Base-by-base conservation (phyloP, 2,329 filamentous ascomycete genomes). In the Nemania sp. region DNA sequence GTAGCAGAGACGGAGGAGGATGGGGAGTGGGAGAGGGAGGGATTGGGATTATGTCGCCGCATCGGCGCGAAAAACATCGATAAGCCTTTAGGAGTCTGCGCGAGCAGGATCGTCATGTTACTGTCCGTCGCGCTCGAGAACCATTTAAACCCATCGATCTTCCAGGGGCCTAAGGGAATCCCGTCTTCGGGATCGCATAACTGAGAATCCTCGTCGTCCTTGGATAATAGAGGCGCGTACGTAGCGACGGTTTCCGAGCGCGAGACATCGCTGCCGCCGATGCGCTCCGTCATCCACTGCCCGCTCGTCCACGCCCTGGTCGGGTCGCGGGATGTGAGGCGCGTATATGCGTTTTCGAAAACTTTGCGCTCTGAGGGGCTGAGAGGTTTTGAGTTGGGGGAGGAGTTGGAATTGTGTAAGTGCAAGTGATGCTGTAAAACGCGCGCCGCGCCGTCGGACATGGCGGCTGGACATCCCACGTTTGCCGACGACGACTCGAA, bases 221-320 rank as follows among this genome's bases (percentile, higher is more conserved):
- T 3, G 44, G 20, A 2, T 54, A n/a, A n/a, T n/a, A n/a, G 14
- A 31, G 59, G 62, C n/a, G 52, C 44, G 46, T 61, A 63, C 4
- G 59, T 58, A 0, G 80, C 79, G n/a, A 78, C 61, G 0, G 81
- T 85, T 64, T 85, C 81, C 0, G 80, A 82, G 11, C 75, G 74
- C 8, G 77, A 76, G 0, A 85, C 80, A 61, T 85, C 81, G 53
- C 78, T 81, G 0, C 82, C 82, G 1, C 82, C 81, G 1, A 75
- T 70, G 6, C 82, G 70, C 57, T 85, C 82, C 0, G 82, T 86
- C 81, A 85, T 85, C 82, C 82, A 86, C 61, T 85, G 82, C 0
- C 81, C 82, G 34, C 77, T 81, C 1, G 80, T 85, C 82, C 82
- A 86, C 3, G 75, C 76, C 19, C 67, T 57, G 1, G 61, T 54